Evolutionary conservation across 768 basidiomycete species (phyloP).

Genomic region (Polyporus arcularius): DNA sequence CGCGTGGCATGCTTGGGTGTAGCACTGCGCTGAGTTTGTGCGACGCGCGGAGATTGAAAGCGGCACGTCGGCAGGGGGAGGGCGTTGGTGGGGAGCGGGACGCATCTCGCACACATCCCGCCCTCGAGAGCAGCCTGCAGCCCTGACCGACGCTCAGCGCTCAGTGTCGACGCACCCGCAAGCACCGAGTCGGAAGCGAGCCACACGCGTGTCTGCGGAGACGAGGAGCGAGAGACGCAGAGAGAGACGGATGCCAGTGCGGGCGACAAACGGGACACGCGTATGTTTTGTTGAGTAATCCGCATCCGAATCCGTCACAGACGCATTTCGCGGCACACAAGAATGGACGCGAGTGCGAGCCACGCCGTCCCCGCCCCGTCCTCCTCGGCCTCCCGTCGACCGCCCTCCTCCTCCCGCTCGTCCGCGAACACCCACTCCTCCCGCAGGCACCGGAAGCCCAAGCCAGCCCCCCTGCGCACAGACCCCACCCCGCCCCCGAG

Average conservation of each 20-base stretch:
- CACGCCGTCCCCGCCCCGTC: conserved; percentile 7
- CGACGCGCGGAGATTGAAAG: conserved; percentile 9
- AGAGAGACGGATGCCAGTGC: conserved; percentile 11
- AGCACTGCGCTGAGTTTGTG: conserved; percentile 10
- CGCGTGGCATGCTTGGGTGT: conserved; percentile 5
- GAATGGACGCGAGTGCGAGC: conserved; percentile 23
- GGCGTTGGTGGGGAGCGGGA: not conserved
- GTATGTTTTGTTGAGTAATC: conserved; percentile 16
- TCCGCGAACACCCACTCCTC: conserved; percentile 13
- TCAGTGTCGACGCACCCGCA: not conserved
- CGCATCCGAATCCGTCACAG: conserved; percentile 17
- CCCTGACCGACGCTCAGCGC: not conserved
- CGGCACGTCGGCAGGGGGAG: conserved; percentile 18
- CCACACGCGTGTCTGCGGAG: not conserved
- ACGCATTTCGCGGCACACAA: conserved; percentile 8
- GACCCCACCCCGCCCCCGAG: not conserved
- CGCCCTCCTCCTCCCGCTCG: conserved; percentile 16
- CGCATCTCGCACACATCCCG: not conserved
- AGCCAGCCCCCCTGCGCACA: conserved; percentile 6
- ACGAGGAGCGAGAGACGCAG: not conserved
- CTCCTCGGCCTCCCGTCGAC: conserved; percentile 13
- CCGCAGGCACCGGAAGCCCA: conserved; percentile 16
- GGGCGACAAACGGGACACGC: not conserved
- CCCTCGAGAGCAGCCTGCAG: not conserved
- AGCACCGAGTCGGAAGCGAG: not conserved